Evolutionary conservation across 2,329 filamentous ascomycete species (phyloP).

Genomic region (Sordariomycetes sp.): DNA sequence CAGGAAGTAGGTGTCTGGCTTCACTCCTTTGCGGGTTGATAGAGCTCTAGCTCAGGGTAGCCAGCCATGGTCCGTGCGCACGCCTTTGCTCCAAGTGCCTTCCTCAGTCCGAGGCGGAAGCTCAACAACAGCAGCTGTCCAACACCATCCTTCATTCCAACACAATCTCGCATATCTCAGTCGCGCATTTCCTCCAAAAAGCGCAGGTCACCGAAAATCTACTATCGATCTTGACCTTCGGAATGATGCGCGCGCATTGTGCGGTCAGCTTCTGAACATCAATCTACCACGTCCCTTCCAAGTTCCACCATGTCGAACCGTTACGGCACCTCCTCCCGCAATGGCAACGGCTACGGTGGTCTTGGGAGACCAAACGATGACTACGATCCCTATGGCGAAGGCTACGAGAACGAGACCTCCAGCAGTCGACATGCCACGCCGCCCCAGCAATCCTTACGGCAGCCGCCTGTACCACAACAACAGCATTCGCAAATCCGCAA

Average conservation of each 20-base stretch:
- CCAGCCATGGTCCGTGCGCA: no score
- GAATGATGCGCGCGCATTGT: constrained; percentile 3
- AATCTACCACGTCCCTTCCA: constrained; percentile 8
- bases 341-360: constrained; percentile 21
- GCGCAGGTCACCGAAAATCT: no score
- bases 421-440: constrained; percentile 30
- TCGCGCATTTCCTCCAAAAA: no score
- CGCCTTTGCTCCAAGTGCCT: no score
- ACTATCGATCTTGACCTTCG: no score
- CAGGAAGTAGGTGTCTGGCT: no score
- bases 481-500: constrained; percentile 15
- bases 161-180: no score
- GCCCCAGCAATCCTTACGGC: constrained; percentile 8
- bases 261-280: constrained; percentile 12
- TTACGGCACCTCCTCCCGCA: constrained; percentile 31
- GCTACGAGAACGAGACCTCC: constrained; percentile 20
- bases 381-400: constrained; percentile 39
- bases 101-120: no score
- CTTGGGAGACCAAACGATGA: constrained; percentile 30
- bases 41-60: no score
- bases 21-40: no score
- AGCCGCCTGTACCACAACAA: constrained; percentile 4
- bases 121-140: no score
- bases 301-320: constrained; percentile 37
- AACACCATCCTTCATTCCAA: no score